Evolutionary conservation across 768 basidiomycete genomes (phyloP), one percentile per base, ranked within the genome.

Genomic region (Mrakia frigida): DNA sequence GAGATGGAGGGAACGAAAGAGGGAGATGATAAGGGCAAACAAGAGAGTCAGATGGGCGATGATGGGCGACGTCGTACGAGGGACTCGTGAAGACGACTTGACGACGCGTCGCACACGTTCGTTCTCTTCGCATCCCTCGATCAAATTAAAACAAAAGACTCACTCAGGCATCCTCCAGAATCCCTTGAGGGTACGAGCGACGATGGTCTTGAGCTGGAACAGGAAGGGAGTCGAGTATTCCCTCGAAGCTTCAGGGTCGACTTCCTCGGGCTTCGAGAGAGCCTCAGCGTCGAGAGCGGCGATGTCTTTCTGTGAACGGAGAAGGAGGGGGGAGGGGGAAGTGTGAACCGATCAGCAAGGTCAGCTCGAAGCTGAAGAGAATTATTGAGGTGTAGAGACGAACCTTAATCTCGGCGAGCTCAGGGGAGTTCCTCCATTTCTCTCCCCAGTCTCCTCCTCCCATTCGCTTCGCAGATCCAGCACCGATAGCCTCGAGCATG

Each of bases 391-490:
- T n/a, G n/a, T 9, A 43, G 52, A 11, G 25, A 25, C 52, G 2
- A 2, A 53, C 52, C 79, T 83, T 82, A 23, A 85, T 82, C 3
- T 81, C 76, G n/a, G 80, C 78, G 67, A 80, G 81, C 83, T 94
- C 90, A 0, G 88, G 85, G 6, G 90, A 92, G 52, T 90, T 88
- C 25, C 88, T 83, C 94, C 94, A 96, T 70, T 93, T 85, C 78
- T 92, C 89, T 74, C 89, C 89, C 94, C 94, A 96, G 80, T 96
- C 93, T 50, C 89, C 88, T 74, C 90, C 87, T 1, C 91, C 91
- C 52, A 92, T 86, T 63, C 82, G 80, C 68, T 89, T 86, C 0
- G 90, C 87, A 18, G 89, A 86, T 46, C 84, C 85, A 65, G 91
- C 87, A 70, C 92, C 92, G 74, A 85, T 84, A 31, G 82, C 84